Evolutionary conservation across 23 red algal genomes (phyloP).

Genomic region (Gracilaria vermiculophylla): DNA sequence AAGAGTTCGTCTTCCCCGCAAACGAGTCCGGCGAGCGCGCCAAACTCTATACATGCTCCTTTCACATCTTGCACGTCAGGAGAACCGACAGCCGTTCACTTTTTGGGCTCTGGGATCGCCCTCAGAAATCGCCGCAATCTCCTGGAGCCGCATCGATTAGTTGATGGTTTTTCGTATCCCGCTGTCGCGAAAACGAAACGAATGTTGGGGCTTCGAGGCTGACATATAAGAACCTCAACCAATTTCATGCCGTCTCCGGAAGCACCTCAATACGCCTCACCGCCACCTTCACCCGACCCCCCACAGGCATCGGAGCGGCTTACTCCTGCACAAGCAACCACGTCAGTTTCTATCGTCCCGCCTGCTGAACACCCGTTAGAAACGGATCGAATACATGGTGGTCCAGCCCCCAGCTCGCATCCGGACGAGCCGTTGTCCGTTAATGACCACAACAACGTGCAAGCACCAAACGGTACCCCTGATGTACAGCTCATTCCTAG

Average conservation of each 20-base stretch:
- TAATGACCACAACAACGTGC: neutral
- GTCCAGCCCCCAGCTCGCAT: neutral
- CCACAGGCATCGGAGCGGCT: neutral
- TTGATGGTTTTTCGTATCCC: no score
- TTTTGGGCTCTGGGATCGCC: no score
- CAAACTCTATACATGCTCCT: no score
- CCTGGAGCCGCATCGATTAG: no score
- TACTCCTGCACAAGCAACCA: neutral
- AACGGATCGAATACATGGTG: neutral
- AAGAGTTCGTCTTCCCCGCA: no score
- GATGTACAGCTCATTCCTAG: neutral
- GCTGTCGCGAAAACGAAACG: neutral
- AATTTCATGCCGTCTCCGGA: slow-evolving; percentile 8
- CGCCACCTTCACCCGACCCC: neutral
- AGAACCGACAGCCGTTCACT: no score
- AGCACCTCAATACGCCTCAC: neutral
- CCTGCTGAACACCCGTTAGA: neutral
- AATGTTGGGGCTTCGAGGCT: neutral
- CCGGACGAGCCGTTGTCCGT: neutral
- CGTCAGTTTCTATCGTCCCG: neutral
- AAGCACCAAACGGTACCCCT: neutral
- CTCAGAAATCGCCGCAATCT: no score
- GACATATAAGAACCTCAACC: neutral
- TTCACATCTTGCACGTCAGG: no score
- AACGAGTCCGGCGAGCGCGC: no score